These are phyloP conservation scores for Calonectria pauciramosa DNA, from an alignment of 2,329 filamentous ascomycete genomes.

Conservation along the genomic window DNA sequence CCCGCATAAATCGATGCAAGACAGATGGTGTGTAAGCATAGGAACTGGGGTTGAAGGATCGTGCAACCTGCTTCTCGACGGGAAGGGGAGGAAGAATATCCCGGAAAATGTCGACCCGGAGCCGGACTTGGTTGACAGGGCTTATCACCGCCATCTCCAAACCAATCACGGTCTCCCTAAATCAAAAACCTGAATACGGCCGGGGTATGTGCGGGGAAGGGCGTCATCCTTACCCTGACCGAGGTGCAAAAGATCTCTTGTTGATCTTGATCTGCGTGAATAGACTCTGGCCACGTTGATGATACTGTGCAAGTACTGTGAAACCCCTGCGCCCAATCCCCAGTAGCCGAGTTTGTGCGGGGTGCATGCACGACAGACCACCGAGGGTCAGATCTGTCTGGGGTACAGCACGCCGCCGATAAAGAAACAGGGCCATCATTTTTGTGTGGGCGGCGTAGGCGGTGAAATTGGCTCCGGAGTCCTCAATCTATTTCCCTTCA, in stretches of 20 bases:
- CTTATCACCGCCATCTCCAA: not conserved
- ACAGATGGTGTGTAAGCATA: not conserved
- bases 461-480: not conserved
- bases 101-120: not conserved
- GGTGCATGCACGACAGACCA: not conserved
- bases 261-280: not conserved
- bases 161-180: not conserved
- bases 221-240: not conserved
- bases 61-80: not conserved
- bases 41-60: not conserved
- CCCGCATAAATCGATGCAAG: not conserved
- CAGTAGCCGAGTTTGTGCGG: not conserved
- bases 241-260: not conserved
- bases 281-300: not conserved
- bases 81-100: not conserved
- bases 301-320: not conserved
- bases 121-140: not conserved
- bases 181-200: not conserved
- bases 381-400: not conserved
- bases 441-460: not conserved
- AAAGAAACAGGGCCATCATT: not conserved
- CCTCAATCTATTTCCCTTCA: too few species aligned
- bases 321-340: not conserved
- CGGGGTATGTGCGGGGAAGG: not conserved
- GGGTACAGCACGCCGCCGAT: not conserved